Percentiles rank a stretch among this genome's conserved stretches.
Conservation (phyloP, 352 stramenopile species). For the Elongisporangium undulatum region DNA sequence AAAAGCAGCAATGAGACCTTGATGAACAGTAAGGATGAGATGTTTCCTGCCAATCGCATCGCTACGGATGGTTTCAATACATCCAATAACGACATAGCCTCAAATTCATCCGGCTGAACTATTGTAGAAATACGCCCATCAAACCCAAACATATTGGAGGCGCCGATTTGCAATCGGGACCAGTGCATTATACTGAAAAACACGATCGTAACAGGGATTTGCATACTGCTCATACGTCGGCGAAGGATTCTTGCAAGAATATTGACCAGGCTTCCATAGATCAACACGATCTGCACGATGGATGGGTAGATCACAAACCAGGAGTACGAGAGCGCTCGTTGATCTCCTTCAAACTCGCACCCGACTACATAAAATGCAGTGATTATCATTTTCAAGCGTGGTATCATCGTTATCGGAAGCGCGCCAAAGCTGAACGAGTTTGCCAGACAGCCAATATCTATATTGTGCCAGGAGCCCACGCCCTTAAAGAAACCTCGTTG, state of each 20-base stretch:
- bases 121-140: no score
- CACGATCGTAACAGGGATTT: no score
- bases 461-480: conserved; percentile 6
- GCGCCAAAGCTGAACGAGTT: conserved; percentile 16
- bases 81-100: conserved; percentile 1
- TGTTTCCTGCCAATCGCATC: no score
- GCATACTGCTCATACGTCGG: conserved; percentile 1
- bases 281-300: conserved; percentile 6
- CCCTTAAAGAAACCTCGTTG: no score
- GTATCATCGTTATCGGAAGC: conserved; percentile 6
- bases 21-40: conserved; percentile 17
- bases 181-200: no score
- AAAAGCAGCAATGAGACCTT: no score
- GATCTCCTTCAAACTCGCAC: conserved; percentile 6
- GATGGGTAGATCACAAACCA: conserved; percentile 14
- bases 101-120: no score
- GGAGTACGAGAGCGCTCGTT: conserved; percentile 3
- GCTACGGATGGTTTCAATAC: conserved; percentile 14
- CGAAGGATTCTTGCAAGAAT: conserved; percentile 3
- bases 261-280: conserved; percentile 12
- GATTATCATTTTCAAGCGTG: conserved; percentile 3
- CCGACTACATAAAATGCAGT: conserved; percentile 7
- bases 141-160: no score
- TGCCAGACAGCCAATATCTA: conserved; percentile 11
- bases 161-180: no score